Evolutionary conservation across 2,329 filamentous ascomycete species (phyloP), one percentile per base, ranked within the genome.

Genomic region (Whalleya microplaca): DNA sequence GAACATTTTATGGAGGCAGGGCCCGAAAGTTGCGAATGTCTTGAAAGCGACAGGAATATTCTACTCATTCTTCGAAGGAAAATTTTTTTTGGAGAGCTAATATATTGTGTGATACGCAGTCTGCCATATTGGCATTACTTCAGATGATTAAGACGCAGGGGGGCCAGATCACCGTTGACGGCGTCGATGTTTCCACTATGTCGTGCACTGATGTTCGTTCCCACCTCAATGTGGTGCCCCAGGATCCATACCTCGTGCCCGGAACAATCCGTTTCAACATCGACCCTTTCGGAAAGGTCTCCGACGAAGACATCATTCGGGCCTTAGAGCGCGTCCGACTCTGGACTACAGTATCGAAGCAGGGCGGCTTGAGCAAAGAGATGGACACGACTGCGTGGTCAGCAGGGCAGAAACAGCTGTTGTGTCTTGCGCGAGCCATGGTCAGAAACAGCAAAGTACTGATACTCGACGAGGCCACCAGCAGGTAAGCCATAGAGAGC

Each of bases 391-490:
- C 42, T 2, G 45, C 49, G 2, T 58, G 56, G 59, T 61, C 59
- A 2, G 52, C 45, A 2, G 58, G 62, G 0, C 47, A 64, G 42
- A 55, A 46, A 16, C 64, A 66, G 50, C 53, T 65, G 32, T 46
- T 66, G 16, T 66, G 55, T 48, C 51, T 66, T 21, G 61, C 59
- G 10, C 53, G 63, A 42, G 63, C 63, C 40, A 56, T 65, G 55
- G 48, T 61, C 20, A 40, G 53, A n/a, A 52, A 59, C 18, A 61
- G 59, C 40, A 58, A 50, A 23, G 52, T 66, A 4, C 45, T 65
- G 52, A 56, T 66, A 19, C 61, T 66, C 12, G 61, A 65, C 41
- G 64, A 66, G 53, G 64, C 61, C n/a, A 65, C 59, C 19, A 66
- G 64, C 61, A 62, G 59, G 62, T 62, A 49, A 51, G 57, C 16